Evolutionary conservation across 2,329 filamentous ascomycete species (phyloP).

Genomic region (Lachnellula occidentalis): DNA sequence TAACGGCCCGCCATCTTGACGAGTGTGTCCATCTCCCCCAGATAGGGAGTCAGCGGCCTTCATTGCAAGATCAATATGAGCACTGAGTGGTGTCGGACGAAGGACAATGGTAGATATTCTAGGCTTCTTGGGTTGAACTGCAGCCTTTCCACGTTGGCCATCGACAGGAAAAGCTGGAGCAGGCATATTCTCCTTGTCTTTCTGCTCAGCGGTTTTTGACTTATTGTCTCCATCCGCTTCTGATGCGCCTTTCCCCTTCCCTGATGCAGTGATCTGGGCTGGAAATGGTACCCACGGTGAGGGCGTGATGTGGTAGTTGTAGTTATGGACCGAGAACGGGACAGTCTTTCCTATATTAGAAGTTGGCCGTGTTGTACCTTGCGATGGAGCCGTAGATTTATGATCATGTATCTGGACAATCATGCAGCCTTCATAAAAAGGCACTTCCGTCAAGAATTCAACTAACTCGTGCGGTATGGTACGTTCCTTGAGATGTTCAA

Average conservation of each 20-base stretch:
- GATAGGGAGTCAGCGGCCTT: conserved; percentile 63
- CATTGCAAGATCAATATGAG: conserved; percentile 70
- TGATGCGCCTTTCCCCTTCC: conserved; percentile 29
- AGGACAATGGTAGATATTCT: conserved; percentile 74
- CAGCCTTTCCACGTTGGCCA: conserved; percentile 38
- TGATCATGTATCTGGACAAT: conserved; percentile 95
- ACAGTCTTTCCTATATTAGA: conserved; percentile 56
- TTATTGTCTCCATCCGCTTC: conserved; percentile 30
- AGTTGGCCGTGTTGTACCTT: conserved; percentile 50
- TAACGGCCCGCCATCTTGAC: conserved; percentile 36
- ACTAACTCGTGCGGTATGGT: conserved; percentile 89
- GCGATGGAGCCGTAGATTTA: conserved; percentile 57
- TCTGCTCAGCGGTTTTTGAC: conserved; percentile 32
- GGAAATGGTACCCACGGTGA: conserved; percentile 79
- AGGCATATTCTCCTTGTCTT: conserved; percentile 56
- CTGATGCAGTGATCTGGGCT: conserved; percentile 36
- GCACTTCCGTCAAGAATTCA: conserved; percentile 68
- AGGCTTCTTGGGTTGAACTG: conserved; percentile 46
- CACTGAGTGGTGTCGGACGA: conserved; percentile 72
- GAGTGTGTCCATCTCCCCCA: conserved; percentile 39
- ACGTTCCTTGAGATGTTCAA: conserved; percentile 68
- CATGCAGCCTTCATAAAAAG: conserved; percentile 90
- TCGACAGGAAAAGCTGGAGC: conserved; percentile 45
- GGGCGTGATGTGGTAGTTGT: conserved; percentile 83
- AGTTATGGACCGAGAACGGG: conserved; percentile 86